Base-by-base conservation (phyloP, 768 basidiomycete species). In the Tulasnella sp. region DNA sequence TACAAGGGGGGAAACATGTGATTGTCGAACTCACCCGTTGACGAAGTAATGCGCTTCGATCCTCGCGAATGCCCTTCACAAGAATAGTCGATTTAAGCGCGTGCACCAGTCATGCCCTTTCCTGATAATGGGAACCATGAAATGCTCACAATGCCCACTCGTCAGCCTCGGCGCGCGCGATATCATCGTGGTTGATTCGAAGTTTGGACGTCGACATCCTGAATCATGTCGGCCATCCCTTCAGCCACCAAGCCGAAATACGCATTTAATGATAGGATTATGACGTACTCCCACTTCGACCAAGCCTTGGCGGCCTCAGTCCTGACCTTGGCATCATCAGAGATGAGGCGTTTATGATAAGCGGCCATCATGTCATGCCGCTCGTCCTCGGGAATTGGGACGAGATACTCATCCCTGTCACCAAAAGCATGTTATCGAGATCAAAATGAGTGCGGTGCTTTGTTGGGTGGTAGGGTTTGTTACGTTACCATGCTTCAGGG, bases 201-300 rank as follows among this genome's bases (percentile, higher is more conserved):
- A 95, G 73, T 66, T 80, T 84, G 2, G 83, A 86, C 3, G 92
- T 95, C 38, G 77, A 74, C 89, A 94, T 92, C 71, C 88, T 93
- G 60, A 61, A 65, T 66, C 2, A n/a, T n/a, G n/a, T n/a, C n/a
- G n/a, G n/a, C n/a, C 24, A 30, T 0, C n/a, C 54, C 48, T 38
- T 61, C 13, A 54, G 21, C 17, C n/a, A n/a, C n/a, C n/a, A n/a
- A n/a, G 44, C 29, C 44, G 13, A 15, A 24, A 13, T 23, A 51
- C 23, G 11, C 11, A 11, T 13, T 24, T 13, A 11, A 13, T 15
- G 49, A 51, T 24, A 24, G 23, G 15, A 24, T n/a, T n/a, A 21
- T 23, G 29, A 78, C 88, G 68, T 65, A 88, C 88, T 94, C 92
- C 88, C 88, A 95, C 68, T 85, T 87, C 19, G 85, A 75, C 90